phyloP scores from a whole-genome alignment of 805 yeast genomes.

The Lipomyces orientalis region DNA sequence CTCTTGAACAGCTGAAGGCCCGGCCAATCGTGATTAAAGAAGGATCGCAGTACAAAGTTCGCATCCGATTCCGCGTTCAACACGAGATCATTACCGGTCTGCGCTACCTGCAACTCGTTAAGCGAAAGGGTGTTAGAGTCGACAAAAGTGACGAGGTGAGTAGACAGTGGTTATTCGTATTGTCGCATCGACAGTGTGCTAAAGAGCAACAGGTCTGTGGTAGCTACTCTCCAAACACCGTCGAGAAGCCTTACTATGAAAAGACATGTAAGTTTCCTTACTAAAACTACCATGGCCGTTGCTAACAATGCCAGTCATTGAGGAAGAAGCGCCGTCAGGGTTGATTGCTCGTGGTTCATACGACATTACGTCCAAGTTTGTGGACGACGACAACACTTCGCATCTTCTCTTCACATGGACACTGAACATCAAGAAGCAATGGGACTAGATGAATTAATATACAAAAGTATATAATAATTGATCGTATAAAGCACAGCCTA shows the following conservation, averaged over 20 bases:
- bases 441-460: constrained; percentile 16
- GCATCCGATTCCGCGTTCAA: constrained; percentile 80
- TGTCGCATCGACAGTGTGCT: not conserved
- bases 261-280: constrained; percentile 47
- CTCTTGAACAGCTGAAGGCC: constrained; percentile 62
- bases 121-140: constrained; percentile 85
- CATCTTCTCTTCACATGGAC: constrained; percentile 85
- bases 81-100: constrained; percentile 91
- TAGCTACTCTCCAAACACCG: constrained; percentile 86
- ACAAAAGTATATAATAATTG: too few species aligned
- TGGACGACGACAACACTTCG: constrained; percentile 80
- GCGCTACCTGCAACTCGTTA: constrained; percentile 80
- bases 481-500: not conserved
- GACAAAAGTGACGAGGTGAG: constrained; percentile 81
- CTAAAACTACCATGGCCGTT: not conserved
- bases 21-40: constrained; percentile 80
- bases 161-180: not conserved
- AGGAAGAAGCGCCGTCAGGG: constrained; percentile 91
- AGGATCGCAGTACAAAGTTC: constrained; percentile 71
- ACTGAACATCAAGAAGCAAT: constrained; percentile 71
- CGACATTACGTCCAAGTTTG: constrained; percentile 77
- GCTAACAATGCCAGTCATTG: constrained; percentile 47
- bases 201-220: constrained; percentile 56
- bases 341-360: constrained; percentile 85
- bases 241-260: constrained; percentile 76